Percentiles rank a stretch among this genome's conserved stretches.
phyloP scores from a whole-genome alignment of 2,329 filamentous ascomycete genomes.

The Colletotrichum somersetense region DNA sequence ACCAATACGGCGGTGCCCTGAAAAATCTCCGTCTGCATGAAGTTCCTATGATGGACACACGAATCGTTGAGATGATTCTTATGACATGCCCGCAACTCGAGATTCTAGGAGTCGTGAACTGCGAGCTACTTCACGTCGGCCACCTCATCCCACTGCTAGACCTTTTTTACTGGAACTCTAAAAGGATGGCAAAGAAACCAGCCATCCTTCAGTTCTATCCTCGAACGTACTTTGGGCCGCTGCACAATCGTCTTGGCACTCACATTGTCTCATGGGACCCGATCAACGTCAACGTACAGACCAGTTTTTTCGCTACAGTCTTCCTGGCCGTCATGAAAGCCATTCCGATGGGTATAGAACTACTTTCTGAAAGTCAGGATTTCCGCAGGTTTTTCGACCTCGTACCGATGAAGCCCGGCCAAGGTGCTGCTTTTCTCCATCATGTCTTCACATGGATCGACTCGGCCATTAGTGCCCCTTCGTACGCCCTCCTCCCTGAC shows the following conservation, averaged over 20 bases:
- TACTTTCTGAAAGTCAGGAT: slow-evolving; percentile 2
- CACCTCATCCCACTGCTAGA: slow-evolving; percentile 43
- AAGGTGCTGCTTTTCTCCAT: slow-evolving; percentile 22
- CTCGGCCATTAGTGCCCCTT: neutral
- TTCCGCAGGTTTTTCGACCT: slow-evolving; percentile 34
- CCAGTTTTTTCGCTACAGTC: slow-evolving; percentile 15
- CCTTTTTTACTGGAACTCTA: slow-evolving; percentile 41
- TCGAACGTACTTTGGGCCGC: slow-evolving; percentile 11
- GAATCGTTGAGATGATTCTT: slow-evolving; percentile 43
- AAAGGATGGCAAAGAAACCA: slow-evolving; percentile 40
- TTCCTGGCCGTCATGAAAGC: slow-evolving; percentile 36
- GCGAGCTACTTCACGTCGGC: slow-evolving; percentile 48
- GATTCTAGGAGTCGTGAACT: slow-evolving; percentile 46
- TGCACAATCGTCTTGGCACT: slow-evolving; percentile 17
- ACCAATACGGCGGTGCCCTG: slow-evolving; percentile 39
- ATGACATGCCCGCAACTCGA: slow-evolving; percentile 42
- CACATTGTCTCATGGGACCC: slow-evolving; percentile 33
- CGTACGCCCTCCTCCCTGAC: neutral
- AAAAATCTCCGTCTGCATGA: slow-evolving; percentile 46
- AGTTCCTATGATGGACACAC: slow-evolving; percentile 44
- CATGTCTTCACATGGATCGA: slow-evolving; percentile 27
- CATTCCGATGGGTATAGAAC: slow-evolving; percentile 29
- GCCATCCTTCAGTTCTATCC: slow-evolving; percentile 37
- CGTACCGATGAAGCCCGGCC: slow-evolving; percentile 35
- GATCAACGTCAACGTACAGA: neutral